phyloP scores from a whole-genome alignment of 345 rosid species.

The Moricandia moricandioides region DNA sequence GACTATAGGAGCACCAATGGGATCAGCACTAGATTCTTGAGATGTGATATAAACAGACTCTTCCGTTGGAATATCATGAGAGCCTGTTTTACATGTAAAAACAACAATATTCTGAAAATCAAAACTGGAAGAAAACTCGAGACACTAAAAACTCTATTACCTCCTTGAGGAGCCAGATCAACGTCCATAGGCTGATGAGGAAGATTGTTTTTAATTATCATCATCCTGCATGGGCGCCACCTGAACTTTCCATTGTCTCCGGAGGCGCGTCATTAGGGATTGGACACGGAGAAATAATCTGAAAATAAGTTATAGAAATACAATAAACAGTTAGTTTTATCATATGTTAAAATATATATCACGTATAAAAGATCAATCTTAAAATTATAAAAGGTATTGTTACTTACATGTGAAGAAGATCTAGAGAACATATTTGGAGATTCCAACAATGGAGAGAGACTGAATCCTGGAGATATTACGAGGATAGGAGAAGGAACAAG shows the following conservation, averaged over 20 bases:
- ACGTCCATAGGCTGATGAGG: neutral
- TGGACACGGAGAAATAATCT: neutral
- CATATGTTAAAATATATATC: neutral
- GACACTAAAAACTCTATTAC: neutral
- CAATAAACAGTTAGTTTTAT: neutral
- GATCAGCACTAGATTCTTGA: too few relatives aligned
- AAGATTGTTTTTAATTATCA: neutral
- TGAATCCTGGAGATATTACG: conserved; percentile 17
- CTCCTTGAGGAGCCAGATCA: neutral
- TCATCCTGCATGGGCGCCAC: neutral
- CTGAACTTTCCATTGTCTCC: neutral
- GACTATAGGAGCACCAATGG: too few relatives aligned
- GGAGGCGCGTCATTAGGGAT: neutral
- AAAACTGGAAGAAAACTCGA: neutral
- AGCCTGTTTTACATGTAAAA: neutral
- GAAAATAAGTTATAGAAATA: neutral
- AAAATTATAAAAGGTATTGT: too few relatives aligned
- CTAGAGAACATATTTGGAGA: too few relatives aligned
- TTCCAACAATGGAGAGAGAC: too few relatives aligned
- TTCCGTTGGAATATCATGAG: conserved; percentile 2
- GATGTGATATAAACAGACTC: neutral
- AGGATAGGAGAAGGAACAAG: neutral
- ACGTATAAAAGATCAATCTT: too few relatives aligned
- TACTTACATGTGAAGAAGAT: too few relatives aligned
- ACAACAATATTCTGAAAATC: neutral